Base-by-base conservation (phyloP, 352 stramenopile genomes). In the Globisporangium uncinulatum region DNA sequence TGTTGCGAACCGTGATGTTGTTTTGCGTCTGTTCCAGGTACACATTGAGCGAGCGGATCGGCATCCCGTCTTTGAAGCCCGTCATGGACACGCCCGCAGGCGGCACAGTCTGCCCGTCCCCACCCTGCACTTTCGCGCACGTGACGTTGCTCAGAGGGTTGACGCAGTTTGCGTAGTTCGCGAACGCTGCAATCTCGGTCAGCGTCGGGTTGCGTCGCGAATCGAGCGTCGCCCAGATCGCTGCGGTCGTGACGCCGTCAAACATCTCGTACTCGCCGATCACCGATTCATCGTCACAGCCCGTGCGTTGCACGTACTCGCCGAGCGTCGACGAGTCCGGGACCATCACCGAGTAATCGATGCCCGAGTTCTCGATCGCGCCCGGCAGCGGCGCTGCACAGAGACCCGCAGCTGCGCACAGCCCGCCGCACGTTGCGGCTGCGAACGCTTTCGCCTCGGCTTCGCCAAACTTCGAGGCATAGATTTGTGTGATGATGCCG, bases 181-280 rank as follows among this genome's bases (percentile, higher is more conserved):
- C 20, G 42, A 70, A 70, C 42, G 52, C 54, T 9, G 34, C 31
- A 41, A 70, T 59, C 45, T 70, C 61, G 1, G 51, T 36, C 6
- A 56, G 39, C 41, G 63, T 70, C 32, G 63, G 63, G 51, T 70
- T 69, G 19, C 61, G 53, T 0, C 41, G 45, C 34, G 24, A 14
- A 15, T 61, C 61, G 19, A 70, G 37, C 42, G 24, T 32, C 4
- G 54, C 42, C 60, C 61, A 70, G n/a, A 70, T 48, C 3, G 80
- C 67, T 31, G 70, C 62, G 13, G 62, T 59, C 8, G 43, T 74
- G 54, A 72, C 68, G 56, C 77, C 77, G 51, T 89, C 51, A 70
- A 83, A 92, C 69, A 76, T 36, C n/a, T 79, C 66, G 63, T 85
- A 92, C 62, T 79, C 69, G 53, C 74, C 74, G 50, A 88, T 86